phyloP scores from a whole-genome alignment of 2,329 filamentous ascomycete species.

The Ophiostoma triangulosporum region DNA sequence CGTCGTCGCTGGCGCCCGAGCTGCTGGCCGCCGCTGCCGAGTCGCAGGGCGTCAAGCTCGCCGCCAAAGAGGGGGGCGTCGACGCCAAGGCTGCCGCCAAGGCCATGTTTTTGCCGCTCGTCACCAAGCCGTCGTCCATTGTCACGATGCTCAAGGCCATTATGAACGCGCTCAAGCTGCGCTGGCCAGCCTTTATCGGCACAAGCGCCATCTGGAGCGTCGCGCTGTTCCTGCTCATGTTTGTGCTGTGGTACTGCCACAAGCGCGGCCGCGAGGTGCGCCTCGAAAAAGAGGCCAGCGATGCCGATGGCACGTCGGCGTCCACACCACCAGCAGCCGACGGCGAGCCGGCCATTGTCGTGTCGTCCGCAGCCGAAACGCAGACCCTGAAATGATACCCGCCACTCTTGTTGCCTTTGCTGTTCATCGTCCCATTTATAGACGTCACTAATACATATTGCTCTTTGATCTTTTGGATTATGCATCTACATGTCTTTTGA shows the following conservation, averaged over 20 bases:
- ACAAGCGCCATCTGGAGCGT: conserved; percentile 87
- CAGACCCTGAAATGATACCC: background rate
- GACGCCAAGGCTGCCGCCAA: conserved; percentile 44
- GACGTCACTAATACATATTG: too few species aligned
- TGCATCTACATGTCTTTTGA: too few species aligned
- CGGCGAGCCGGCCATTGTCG: conserved; percentile 3
- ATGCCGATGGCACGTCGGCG: background rate
- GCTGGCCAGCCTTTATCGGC: conserved; percentile 83
- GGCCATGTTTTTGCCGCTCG: conserved; percentile 56
- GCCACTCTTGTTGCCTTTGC: too few species aligned
- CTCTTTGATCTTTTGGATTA: too few species aligned
- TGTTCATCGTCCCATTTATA: too few species aligned
- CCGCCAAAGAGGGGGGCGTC: conserved; percentile 29
- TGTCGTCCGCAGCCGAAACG: background rate
- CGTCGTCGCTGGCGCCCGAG: conserved; percentile 63
- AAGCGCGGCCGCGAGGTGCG: conserved; percentile 83
- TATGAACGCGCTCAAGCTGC: conserved; percentile 69
- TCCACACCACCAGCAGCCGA: background rate
- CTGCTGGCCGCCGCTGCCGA: conserved; percentile 67
- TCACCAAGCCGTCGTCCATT: conserved; percentile 77
- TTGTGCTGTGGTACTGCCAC: conserved; percentile 96
- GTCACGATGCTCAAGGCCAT: conserved; percentile 80
- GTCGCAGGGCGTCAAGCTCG: conserved; percentile 47
- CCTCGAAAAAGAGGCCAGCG: conserved; percentile 36
- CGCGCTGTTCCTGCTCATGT: conserved; percentile 75